Base-by-base conservation (phyloP, 495 filamentous ascomycete genomes). In the Aspergillus wentii region DNA sequence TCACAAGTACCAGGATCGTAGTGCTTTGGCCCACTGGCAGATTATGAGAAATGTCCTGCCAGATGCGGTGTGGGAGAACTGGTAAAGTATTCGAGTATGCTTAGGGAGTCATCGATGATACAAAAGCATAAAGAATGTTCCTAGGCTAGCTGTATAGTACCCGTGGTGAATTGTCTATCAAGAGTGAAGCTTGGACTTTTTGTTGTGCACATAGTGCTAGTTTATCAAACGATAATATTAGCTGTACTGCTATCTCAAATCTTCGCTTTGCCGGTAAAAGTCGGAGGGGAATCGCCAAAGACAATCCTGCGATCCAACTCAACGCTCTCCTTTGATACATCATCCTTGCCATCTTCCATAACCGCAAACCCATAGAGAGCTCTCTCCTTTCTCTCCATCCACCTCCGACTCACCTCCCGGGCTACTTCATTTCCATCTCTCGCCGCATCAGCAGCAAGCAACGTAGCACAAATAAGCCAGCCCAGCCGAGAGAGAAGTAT, bases 11-110 rank as follows among this genome's bases (percentile, higher is more conserved):
- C 88, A 94, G 57, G 73, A 79, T 54, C 64, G 69, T 35, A 84
- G 80, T 42, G 91, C 91, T 3, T 43, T 85, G 21, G 82, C 82
- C 27, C 92, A 98, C 64, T 98, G 92, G 92, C 60, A 64, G 15
- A 80, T 98, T 25, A 98, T 97, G 85, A 75, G 92, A 56, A 80
- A 64, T 5, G 90, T 95, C 5, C 36, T 97, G 36, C 89, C 91
- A 9, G 71, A 64, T 38, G 56, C 57, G 15, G 80, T 96, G 4
- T 98, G 92, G 92, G 83, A 94, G 71, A 76, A 77, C 38, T 96
- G 88, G 87, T 97, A 62, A 78, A n/a, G n/a, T n/a, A n/a, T n/a
- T n/a, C n/a, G n/a, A n/a, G n/a, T n/a, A n/a, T n/a, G n/a, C n/a
- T n/a, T n/a, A n/a, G n/a, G n/a, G n/a, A n/a, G n/a, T n/a, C n/a